Evolutionary conservation across 2,329 filamentous ascomycete genomes (phyloP).

Genomic region (Arthroderma sp.): DNA sequence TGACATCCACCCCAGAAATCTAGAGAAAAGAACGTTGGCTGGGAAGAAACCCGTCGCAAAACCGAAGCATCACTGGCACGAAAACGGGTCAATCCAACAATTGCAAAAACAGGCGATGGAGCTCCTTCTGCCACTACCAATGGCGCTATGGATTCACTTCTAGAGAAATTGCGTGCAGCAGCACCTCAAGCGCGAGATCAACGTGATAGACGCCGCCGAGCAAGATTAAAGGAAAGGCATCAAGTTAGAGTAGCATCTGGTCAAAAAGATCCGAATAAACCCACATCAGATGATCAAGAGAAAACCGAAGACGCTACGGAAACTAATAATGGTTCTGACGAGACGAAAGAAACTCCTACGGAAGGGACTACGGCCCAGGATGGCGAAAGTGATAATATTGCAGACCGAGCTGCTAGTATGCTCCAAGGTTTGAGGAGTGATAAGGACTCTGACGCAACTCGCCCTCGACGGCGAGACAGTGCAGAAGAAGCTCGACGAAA

Average conservation of each 20-base stretch:
- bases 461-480: conserved; percentile 55
- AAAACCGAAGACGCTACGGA: conserved; percentile 37
- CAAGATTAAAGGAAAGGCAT: conserved; percentile 78
- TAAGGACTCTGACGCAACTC: conserved; percentile 40
- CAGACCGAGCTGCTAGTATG: conserved; percentile 68
- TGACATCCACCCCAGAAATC: conserved; percentile 48
- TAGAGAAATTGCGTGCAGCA: conserved; percentile 88
- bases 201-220: conserved; percentile 73
- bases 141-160: conserved; percentile 87
- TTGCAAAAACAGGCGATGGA: conserved; percentile 42
- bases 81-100: conserved; percentile 54
- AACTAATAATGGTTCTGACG: conserved; percentile 16
- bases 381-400: conserved; percentile 56
- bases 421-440: conserved; percentile 68
- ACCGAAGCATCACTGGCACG: conserved; percentile 90
- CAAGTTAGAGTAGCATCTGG: conserved; percentile 82
- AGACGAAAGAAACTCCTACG: conserved; percentile 27
- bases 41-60: conserved; percentile 70
- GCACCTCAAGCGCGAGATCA: conserved; percentile 82
- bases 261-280: conserved; percentile 65
- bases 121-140: conserved; percentile 55
- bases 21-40: conserved; percentile 71
- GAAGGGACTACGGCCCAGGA: conserved; percentile 22
- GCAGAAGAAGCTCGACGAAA: conserved; percentile 65
- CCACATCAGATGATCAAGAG: conserved; percentile 43